Evolutionary conservation across 148 eudicot genomes (phyloP).

Genomic region (Nepenthes gracilis): DNA sequence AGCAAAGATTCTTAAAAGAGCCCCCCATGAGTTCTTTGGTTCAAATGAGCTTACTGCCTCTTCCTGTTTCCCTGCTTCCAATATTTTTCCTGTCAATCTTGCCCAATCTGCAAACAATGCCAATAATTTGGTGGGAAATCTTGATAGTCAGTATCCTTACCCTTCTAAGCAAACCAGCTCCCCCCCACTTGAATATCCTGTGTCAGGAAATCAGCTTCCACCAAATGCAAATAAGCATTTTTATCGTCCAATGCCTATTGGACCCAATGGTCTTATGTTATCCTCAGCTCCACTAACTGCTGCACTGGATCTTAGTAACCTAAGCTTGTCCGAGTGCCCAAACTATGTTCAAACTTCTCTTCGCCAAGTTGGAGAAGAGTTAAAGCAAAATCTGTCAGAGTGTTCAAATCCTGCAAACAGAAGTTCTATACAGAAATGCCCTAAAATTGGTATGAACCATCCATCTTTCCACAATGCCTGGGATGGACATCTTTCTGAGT

Average conservation of each 20-base stretch:
- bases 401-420: constrained; percentile 21
- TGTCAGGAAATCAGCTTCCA: constrained; percentile 29
- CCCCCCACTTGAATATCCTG: constrained; percentile 15
- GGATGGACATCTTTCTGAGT: constrained; percentile 18
- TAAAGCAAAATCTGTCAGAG: constrained; percentile 14
- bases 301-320: constrained; percentile 41
- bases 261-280: constrained; percentile 31
- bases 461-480: constrained; percentile 17
- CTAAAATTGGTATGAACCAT: constrained; percentile 17
- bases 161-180: constrained; percentile 20
- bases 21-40: constrained; percentile 34
- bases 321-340: constrained; percentile 35
- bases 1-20: constrained; percentile 21
- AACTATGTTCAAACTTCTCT: constrained; percentile 20
- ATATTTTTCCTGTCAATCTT: constrained; percentile 19
- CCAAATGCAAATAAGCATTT: constrained; percentile 19
- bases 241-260: constrained; percentile 21
- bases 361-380: constrained; percentile 17
- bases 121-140: constrained; percentile 16
- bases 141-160: constrained; percentile 29
- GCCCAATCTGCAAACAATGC: constrained; percentile 29
- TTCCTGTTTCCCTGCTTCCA: constrained; percentile 26
- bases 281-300: constrained; percentile 18
- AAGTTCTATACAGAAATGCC: constrained; percentile 32
- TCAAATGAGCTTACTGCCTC: constrained; percentile 24